A percentile compares a stretch with the other conserved stretches of the same genome.
phyloP scores from a whole-genome alignment of 2,329 filamentous ascomycete genomes.

The Phyllosticta citrichinensis region DNA sequence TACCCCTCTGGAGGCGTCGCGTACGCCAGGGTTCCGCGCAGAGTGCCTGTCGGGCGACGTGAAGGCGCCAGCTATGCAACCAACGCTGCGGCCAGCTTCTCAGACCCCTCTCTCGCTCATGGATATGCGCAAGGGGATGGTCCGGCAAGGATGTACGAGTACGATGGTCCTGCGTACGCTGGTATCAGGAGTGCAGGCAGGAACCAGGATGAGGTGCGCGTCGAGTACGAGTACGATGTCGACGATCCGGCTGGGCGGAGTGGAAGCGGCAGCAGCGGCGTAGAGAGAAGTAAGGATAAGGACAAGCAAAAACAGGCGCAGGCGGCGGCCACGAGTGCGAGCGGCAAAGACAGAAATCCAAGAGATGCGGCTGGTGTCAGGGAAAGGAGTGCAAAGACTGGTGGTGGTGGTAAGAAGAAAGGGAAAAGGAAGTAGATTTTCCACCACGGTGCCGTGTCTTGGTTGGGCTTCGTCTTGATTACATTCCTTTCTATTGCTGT shows the following conservation, averaged over 20 bases:
- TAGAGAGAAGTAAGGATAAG: not conserved
- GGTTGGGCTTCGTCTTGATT: not conserved
- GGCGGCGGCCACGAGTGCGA: not conserved
- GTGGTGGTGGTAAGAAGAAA: not conserved
- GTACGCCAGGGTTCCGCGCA: slow-evolving; percentile 24
- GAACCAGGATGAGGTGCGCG: slow-evolving; percentile 1
- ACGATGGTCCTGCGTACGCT: not conserved
- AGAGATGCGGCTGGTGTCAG: not conserved
- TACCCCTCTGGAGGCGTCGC: slow-evolving; percentile 17
- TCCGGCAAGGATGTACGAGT: not conserved
- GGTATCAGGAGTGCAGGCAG: not conserved
- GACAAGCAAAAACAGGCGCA: not conserved
- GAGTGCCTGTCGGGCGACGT: slow-evolving; percentile 22
- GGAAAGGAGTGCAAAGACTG: not conserved
- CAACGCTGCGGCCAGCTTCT: not conserved
- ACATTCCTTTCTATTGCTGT: not conserved
- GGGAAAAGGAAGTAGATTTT: not conserved
- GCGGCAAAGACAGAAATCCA: not conserved
- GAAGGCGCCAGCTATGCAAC: not conserved
- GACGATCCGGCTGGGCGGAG: not conserved
- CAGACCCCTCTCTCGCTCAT: not conserved
- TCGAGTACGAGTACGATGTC: not conserved
- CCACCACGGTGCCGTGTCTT: not conserved
- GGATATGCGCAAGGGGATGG: not conserved
- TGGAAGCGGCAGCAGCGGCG: slow-evolving; percentile 7